Percentiles rank a stretch among this genome's conserved stretches.
Conservation (phyloP, 2,329 filamentous ascomycete species). For the Ophidiomyces ophidiicola region DNA sequence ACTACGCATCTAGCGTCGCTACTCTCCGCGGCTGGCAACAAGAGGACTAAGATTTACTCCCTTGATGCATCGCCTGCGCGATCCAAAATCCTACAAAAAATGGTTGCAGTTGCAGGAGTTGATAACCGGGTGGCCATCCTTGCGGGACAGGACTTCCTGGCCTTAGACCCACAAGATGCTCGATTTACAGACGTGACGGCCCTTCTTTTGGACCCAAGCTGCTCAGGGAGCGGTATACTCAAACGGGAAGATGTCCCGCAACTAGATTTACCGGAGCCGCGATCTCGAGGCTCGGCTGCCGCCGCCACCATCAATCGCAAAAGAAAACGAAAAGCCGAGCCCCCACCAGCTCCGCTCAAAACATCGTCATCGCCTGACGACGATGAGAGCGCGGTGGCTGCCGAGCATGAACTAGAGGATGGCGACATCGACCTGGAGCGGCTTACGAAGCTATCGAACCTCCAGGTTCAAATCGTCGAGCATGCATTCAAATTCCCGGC, state of each 20-base stretch:
- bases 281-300: constrained; percentile 7
- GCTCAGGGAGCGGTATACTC: constrained; percentile 89
- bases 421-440: constrained; percentile 48
- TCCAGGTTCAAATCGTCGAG: constrained; percentile 68
- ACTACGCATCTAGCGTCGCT: constrained; percentile 85
- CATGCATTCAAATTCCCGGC: constrained; percentile 75
- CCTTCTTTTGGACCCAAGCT: constrained; percentile 82
- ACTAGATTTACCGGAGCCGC: constrained; percentile 45
- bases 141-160: constrained; percentile 68
- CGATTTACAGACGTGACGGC: constrained; percentile 61
- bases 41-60: constrained; percentile 39
- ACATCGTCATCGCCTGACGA: constrained; percentile 12
- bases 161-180: constrained; percentile 51
- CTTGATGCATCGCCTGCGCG: constrained; percentile 38
- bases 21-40: constrained; percentile 30
- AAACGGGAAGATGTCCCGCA: constrained; percentile 68
- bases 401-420: constrained; percentile 24
- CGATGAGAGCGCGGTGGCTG: constrained; percentile 15
- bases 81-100: constrained; percentile 65
- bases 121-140: constrained; percentile 54
- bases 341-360: not conserved
- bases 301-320: constrained; percentile 22
- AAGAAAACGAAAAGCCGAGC: constrained; percentile 36
- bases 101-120: constrained; percentile 68
- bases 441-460: constrained; percentile 60